These are phyloP conservation scores for Aegilops bicornis DNA, from an alignment of 176 grass and related monocot species.

Conservation along the genomic window DNA sequence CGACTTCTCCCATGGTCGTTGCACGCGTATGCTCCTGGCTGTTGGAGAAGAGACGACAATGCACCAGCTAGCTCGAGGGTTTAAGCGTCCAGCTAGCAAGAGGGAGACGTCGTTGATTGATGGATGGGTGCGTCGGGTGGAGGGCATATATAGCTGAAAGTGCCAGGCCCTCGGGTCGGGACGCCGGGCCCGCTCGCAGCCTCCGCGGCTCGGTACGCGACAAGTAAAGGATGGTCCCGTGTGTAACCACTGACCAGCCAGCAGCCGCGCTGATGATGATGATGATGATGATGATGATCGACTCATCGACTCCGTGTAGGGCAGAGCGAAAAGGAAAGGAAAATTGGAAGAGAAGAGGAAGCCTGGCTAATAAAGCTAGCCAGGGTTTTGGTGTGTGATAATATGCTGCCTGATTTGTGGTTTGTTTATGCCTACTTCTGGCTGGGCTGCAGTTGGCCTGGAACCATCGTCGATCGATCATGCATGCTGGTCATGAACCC, in stretches of 20 bases:
- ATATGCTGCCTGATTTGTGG: slow-evolving; percentile 7
- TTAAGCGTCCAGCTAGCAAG: not conserved
- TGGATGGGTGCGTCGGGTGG: not conserved
- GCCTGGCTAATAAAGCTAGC: slow-evolving; percentile 36
- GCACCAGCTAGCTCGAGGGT: not conserved
- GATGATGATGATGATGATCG: no score
- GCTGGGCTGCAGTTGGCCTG: not conserved
- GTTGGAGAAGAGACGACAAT: not conserved
- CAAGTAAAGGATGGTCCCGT: not conserved
- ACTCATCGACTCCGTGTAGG: slow-evolving; percentile 20
- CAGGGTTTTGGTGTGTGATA: slow-evolving; percentile 12
- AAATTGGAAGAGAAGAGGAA: not conserved
- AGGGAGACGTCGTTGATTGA: not conserved
- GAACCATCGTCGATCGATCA: not conserved
- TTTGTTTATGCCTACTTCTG: not conserved
- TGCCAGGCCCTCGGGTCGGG: not conserved
- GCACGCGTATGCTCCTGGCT: not conserved
- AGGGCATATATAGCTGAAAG: slow-evolving; percentile 20
- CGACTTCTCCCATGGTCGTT: slow-evolving; percentile 33
- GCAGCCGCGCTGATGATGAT: not conserved
- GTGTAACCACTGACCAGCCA: not conserved
- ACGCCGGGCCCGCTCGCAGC: not conserved
- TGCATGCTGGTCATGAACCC: not conserved
- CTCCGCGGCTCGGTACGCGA: not conserved
- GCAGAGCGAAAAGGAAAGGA: not conserved